Percentiles rank a stretch among this genome's conserved stretches.
Conservation (phyloP, 345 rosid species). For the Lepidium africanum region DNA sequence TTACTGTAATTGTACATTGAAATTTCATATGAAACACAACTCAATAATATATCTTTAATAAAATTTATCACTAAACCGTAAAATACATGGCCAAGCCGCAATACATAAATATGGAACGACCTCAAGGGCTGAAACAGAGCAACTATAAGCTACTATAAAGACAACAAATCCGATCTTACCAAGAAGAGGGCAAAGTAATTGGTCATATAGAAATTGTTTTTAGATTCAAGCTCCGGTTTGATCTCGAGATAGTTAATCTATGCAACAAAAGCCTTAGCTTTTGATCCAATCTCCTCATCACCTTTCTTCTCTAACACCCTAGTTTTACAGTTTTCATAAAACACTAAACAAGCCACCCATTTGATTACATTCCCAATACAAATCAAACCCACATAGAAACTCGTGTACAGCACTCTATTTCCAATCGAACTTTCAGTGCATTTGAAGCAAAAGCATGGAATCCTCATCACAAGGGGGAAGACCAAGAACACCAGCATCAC, state of each 20-base stretch:
- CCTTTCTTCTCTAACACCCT: conserved; percentile 21
- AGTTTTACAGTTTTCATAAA: conserved; percentile 31
- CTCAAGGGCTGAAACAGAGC: neutral
- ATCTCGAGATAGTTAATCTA: neutral
- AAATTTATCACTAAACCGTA: neutral
- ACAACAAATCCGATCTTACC: neutral
- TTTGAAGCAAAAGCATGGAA: conserved; percentile 24
- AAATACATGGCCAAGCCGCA: neutral
- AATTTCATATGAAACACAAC: neutral
- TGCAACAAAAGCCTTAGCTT: neutral
- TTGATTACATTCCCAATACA: conserved; percentile 32
- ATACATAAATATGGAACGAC: neutral
- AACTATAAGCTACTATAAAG: neutral
- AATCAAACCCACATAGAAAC: conserved; percentile 9
- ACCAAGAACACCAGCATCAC: conserved; percentile 31
- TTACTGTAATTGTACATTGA: neutral
- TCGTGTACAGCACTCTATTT: conserved; percentile 14
- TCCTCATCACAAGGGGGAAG: conserved; percentile 17
- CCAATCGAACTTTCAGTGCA: conserved; percentile 11
- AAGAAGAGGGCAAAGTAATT: neutral
- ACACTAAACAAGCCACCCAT: conserved; percentile 39
- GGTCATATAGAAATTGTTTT: neutral
- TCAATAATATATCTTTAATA: neutral
- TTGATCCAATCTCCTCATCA: conserved; percentile 31
- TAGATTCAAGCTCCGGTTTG: neutral